A percentile compares a stretch with the other conserved stretches of the same genome.
Conservation (phyloP, 75 land plant genomes). For the Chamaecyparis obtusa region DNA sequence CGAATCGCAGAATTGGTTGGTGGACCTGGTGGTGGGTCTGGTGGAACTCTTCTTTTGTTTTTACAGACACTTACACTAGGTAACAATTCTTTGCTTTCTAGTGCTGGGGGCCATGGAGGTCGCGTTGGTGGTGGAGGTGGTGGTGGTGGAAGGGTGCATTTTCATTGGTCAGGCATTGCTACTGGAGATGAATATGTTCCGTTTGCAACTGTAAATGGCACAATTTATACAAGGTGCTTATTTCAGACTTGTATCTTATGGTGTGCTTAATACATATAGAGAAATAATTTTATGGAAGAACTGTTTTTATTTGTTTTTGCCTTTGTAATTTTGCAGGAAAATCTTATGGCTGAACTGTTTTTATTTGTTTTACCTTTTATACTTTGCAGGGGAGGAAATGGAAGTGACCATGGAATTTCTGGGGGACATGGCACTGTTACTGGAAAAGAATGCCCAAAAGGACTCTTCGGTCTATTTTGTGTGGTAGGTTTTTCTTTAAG, state of each 20-base stretch:
- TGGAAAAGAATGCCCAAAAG: constrained; percentile 78
- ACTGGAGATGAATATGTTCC: constrained; percentile 83
- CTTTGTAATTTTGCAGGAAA: background rate
- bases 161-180: constrained; percentile 83
- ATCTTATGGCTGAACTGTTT: background rate
- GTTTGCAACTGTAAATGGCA: constrained; percentile 67
- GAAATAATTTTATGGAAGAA: background rate
- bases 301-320: background rate
- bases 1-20: constrained; percentile 28
- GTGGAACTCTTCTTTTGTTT: constrained; percentile 87
- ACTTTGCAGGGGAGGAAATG: constrained; percentile 69
- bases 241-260: background rate
- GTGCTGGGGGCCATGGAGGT: constrained; percentile 81
- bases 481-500: constrained; percentile 33
- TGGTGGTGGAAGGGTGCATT: constrained; percentile 88
- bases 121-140: constrained; percentile 88
- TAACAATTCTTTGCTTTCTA: constrained; percentile 58
- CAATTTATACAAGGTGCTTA: constrained; percentile 54
- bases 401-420: constrained; percentile 35
- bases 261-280: background rate
- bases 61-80: constrained; percentile 58
- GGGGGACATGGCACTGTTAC: constrained; percentile 77
- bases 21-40: constrained; percentile 92
- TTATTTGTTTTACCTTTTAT: background rate
- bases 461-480: constrained; percentile 87